These are phyloP conservation scores for Exophiala alcalophila DNA, from an alignment of 2,329 filamentous ascomycete species.

Conservation along the genomic window DNA sequence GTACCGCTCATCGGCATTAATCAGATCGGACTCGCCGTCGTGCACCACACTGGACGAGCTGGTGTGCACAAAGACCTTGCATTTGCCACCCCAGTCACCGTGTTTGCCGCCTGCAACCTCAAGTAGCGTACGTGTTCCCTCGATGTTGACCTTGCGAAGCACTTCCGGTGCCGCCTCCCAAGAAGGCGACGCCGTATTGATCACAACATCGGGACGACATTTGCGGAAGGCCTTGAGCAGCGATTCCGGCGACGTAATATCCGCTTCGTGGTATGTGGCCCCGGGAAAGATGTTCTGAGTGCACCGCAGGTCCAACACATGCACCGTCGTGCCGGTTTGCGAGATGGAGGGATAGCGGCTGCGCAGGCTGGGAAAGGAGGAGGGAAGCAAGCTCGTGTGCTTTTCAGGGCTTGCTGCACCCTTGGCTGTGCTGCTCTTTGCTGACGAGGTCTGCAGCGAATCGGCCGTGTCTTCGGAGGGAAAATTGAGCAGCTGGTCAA, in stretches of 20 bases:
- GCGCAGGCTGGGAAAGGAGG: slow-evolving; percentile 38
- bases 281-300: slow-evolving; percentile 62
- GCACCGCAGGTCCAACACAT: slow-evolving; percentile 71
- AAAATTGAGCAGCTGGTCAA: slow-evolving; percentile 66
- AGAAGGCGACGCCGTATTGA: slow-evolving; percentile 81
- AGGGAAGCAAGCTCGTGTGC: slow-evolving; percentile 34
- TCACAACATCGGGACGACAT: slow-evolving; percentile 74
- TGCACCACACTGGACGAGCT: slow-evolving; percentile 83
- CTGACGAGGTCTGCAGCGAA: neutral
- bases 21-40: slow-evolving; percentile 74
- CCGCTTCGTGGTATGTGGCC: slow-evolving; percentile 69
- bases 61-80: slow-evolving; percentile 81
- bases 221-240: slow-evolving; percentile 63
- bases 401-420: slow-evolving; percentile 34
- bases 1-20: slow-evolving; percentile 81
- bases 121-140: slow-evolving; percentile 71
- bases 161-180: slow-evolving; percentile 55
- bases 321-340: slow-evolving; percentile 52
- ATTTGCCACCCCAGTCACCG: slow-evolving; percentile 57
- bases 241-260: slow-evolving; percentile 66
- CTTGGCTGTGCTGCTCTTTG: slow-evolving; percentile 32
- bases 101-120: slow-evolving; percentile 67
- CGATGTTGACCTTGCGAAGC: slow-evolving; percentile 80
- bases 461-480: slow-evolving; percentile 41
- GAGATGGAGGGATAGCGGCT: slow-evolving; percentile 43